Base-by-base conservation (phyloP, 768 basidiomycete species). In the Leccinum arenicola region DNA sequence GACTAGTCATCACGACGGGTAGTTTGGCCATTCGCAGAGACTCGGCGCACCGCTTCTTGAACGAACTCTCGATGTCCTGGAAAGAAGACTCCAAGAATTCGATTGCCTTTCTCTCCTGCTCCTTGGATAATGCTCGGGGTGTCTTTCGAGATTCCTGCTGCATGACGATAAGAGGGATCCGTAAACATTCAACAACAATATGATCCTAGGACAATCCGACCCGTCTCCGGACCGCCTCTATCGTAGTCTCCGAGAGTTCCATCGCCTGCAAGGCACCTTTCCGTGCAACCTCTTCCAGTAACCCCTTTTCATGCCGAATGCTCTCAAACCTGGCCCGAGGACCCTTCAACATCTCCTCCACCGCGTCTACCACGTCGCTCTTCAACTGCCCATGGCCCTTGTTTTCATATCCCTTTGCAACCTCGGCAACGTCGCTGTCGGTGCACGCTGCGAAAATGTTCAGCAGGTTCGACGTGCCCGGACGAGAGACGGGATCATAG, bases 391-490 rank as follows among this genome's bases (percentile, higher is more conserved):
- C 86, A 57, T 89, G 86, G 0, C 86, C 84, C 58, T 80, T 80
- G 49, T 73, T 77, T 59, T 74, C 76, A 59, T 87, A 90, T 12
- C 77, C 73, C 55, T 63, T 68, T 3, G 85, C 85, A 14, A 89
- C 75, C 1, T 70, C 66, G 0, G 67, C 62, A 2, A 79, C 76
- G 1, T 81, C 71, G 50, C 79, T 78, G 47, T 77, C 75, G 1
- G 80, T 80, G 66, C 90, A 95, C 1, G 91, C 89, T 2, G 87
- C 85, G 12, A 95, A 81, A 50, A 97, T 95, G 0, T 80, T 78
- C 6, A 97, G 76, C 0, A 97, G 77, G 66, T 95, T 97, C 1
- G 90, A 84, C 1, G 89, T 82, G 4, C 95, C 96, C 0, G 94
- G 93, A 8, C 94, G 86, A n/a, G 72, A 68, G 1, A 74, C 73